Base-by-base conservation (phyloP, 1,284 basidiomycete species). In the Rhodotorula sp. region DNA sequence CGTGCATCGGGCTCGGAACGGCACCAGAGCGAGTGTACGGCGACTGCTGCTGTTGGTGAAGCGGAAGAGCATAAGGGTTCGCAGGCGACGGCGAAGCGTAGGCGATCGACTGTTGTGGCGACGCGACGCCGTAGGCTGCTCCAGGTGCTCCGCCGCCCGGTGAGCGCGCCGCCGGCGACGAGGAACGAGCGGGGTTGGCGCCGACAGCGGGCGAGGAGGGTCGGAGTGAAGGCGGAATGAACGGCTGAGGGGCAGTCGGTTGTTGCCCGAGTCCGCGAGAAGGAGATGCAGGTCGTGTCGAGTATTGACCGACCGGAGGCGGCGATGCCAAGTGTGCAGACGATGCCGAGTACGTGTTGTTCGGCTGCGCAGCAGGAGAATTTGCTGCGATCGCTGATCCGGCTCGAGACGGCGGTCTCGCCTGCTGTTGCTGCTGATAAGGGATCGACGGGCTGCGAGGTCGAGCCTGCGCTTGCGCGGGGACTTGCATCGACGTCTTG, bases 401-500 rank as follows among this genome's bases (percentile, higher is more conserved):
- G 10, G 67, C 62, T 5, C 72, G 62, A 1, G 74, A 76, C 3
- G 56, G 49, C 8, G 74, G 67, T 18, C 72, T 29, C 14, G 64
- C 26, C 31, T 31, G 46, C 6, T 16, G 18, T 5, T 61, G 62
- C 51, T 66, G 65, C 39, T 61, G 66, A 59, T 75, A 72, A n/a
- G 49, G 39, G 5, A 43, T 58, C 2, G 61, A 26, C 3, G 68
- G 62, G 54, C 43, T 64, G 4, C 57, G 54, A 12, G 54, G 21
- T 0, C 47, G 51, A 16, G 58, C 48, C 43, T 59, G 34, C 26
- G 43, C 29, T 43, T 43, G 39, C 10, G 47, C 26, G 0, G 67
- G 64, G 4, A 67, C 62, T 43, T 68, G 75, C 75, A 74, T 72
- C 63, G 65, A 60, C 15, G 69, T 56, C 2, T 60, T 56, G 12